Base-by-base conservation (phyloP, 1,139 yeast species). In the Lodderomyces parapsilosis region DNA sequence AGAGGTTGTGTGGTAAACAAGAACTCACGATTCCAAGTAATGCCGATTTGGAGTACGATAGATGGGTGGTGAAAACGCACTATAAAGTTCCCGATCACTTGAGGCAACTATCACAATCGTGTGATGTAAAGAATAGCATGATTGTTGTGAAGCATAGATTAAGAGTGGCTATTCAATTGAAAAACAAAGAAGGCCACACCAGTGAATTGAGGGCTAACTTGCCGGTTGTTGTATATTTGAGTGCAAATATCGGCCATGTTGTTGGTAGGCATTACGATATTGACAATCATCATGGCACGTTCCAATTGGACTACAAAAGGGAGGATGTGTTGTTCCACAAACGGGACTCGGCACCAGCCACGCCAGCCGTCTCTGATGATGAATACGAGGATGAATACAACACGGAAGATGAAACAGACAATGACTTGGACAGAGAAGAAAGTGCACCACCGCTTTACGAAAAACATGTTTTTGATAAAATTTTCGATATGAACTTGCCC, bases 181-280 rank as follows among this genome's bases (percentile, higher is more conserved):
- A 74, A 23, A 84, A 83, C 55, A 68, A 78, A 2, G 81, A 76
- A 48, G 87, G 88, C 1, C 86, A 81, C 55, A 68, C 77, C 6
- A 81, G 86, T 46, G 91, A 85, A 60, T 62, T 84, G 24, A 65
- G 88, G 38, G 87, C 90, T 2, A 81, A 84, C 37, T 62, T 85
- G 40, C 90, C 91, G 0, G 68, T 85, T 2, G 69, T 66, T 31
- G 58, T 85, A 6, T 85, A 80, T 55, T 67, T 81, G 7, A 78
- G 83, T 41, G 78, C 86, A 2, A 70, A 69, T 39, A 46, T 60
- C 18, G 81, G 82, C 4, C 67, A 67, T 32, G 74, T 80, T 36
- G 58, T 68, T 24, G 86, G 84, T 0, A 63, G 78, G 36, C 76
- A 71, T 45, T 78, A 72, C 41, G 71, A 74, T 25, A 59, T 81